Conservation (phyloP, 371 early-diverging fungal genomes). For the Mucor indicus region DNA sequence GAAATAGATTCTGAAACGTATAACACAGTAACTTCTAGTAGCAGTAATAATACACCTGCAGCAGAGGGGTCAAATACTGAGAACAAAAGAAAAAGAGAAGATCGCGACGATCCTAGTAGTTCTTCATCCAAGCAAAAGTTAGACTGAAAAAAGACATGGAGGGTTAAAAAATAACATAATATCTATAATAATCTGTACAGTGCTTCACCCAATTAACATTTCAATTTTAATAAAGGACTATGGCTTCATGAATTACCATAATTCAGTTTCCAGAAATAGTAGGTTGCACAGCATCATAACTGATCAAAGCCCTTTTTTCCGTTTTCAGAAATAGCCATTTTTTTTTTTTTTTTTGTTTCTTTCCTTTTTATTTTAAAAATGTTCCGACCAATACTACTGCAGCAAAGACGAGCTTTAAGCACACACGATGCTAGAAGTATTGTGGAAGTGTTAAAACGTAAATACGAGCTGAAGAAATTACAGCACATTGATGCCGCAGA, state of each 20-base stretch:
- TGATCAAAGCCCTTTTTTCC: too few species aligned
- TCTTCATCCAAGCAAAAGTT: neutral
- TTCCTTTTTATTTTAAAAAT: neutral
- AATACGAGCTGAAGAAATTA: conserved; percentile 22
- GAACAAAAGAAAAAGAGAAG: neutral
- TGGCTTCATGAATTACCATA: neutral
- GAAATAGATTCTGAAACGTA: conserved; percentile 3
- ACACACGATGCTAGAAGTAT: conserved; percentile 4
- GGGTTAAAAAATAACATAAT: too few species aligned
- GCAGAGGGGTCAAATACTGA: neutral
- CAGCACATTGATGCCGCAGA: conserved; percentile 23
- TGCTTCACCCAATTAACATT: too few species aligned
- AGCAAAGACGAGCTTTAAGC: neutral
- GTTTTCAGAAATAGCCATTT: neutral
- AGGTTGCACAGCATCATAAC: too few species aligned
- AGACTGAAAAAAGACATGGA: too few species aligned
- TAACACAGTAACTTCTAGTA: neutral
- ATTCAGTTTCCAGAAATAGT: too few species aligned
- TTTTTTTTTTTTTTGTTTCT: neutral
- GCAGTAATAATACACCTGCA: neutral
- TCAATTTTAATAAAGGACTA: neutral
- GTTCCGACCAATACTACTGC: neutral
- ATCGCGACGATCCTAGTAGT: neutral
- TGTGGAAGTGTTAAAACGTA: conserved; percentile 5
- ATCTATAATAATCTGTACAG: too few species aligned